These are phyloP conservation scores for Kwoniella shivajii DNA, from an alignment of 1,284 basidiomycete species.

Conservation along the genomic window DNA sequence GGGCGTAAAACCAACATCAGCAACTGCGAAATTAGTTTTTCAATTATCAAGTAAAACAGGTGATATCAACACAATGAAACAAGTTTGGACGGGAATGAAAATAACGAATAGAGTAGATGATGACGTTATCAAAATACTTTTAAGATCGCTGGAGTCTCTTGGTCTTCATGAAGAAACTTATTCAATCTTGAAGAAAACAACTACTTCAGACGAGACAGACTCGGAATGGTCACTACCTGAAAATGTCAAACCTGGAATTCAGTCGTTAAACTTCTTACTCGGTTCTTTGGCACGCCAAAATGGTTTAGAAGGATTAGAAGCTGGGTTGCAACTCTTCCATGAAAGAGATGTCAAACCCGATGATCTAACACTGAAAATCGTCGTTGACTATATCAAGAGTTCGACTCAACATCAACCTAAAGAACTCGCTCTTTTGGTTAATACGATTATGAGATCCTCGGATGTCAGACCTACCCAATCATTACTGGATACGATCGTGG, in stretches of 20 bases:
- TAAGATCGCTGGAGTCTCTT: background rate
- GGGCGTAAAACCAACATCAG: conserved; percentile 2
- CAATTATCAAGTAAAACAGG: background rate
- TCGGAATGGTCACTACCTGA: conserved; percentile 12
- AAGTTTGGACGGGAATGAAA: conserved; percentile 13
- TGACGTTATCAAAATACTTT: conserved; percentile 3
- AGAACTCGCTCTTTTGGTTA: conserved; percentile 30
- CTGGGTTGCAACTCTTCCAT: conserved; percentile 9
- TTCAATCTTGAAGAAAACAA: conserved; percentile 1
- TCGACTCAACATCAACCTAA: conserved; percentile 19
- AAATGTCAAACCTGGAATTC: conserved; percentile 10
- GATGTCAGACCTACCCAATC: conserved; percentile 24
- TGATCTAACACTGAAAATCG: conserved; percentile 27
- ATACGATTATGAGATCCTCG: conserved; percentile 19
- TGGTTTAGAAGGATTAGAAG: conserved; percentile 10
- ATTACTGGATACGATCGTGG: conserved; percentile 31
- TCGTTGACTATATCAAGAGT: conserved; percentile 31
- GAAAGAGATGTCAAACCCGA: conserved; percentile 27
- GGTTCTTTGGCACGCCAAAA: conserved; percentile 7
- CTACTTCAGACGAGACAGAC: background rate
- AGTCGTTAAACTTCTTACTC: conserved; percentile 12
- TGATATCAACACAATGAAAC: conserved; percentile 6
- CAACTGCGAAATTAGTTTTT: conserved; percentile 14
- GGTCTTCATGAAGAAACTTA: conserved; percentile 10
- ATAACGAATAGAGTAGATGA: conserved; percentile 2